Conservation (phyloP, 2,329 filamentous ascomycete species). For the Aspergillus sp. region DNA sequence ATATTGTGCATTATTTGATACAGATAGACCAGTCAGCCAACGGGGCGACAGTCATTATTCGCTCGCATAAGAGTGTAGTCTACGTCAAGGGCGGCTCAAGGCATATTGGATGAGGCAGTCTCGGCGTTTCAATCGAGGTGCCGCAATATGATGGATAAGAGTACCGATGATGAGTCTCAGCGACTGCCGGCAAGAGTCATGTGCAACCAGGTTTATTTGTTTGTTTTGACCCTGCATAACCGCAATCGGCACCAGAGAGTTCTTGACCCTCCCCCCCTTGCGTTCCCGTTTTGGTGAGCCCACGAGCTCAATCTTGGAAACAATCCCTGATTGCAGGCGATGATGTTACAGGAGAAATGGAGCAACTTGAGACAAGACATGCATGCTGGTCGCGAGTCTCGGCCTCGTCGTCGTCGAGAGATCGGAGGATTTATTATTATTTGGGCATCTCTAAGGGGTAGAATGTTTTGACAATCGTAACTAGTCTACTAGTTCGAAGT, state of each 20-base stretch:
- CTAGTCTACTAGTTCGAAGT: not conserved
- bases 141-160: not conserved
- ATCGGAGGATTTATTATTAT: not conserved
- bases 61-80: not conserved
- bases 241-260: constrained; percentile 15
- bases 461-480: constrained; percentile 3
- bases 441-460: not conserved
- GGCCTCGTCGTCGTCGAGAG: not conserved
- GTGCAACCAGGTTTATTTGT: constrained; percentile 3
- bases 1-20: not conserved
- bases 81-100: not conserved
- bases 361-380: not conserved
- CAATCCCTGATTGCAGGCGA: constrained; percentile 11
- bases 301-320: constrained; percentile 16
- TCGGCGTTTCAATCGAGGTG: not conserved
- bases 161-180: not conserved
- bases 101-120: not conserved
- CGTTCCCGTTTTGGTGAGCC: constrained; percentile 17
- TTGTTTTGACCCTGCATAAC: constrained; percentile 21
- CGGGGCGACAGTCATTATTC: too few relatives aligned
- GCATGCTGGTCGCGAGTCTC: not conserved
- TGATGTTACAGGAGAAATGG: not conserved
- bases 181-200: not conserved
- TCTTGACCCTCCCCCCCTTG: constrained; percentile 19
- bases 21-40: too few relatives aligned